Evolutionary conservation across 495 filamentous ascomycete genomes (phyloP), one percentile per base, ranked within the genome.

Genomic region (Alectoria sarmentosa): DNA sequence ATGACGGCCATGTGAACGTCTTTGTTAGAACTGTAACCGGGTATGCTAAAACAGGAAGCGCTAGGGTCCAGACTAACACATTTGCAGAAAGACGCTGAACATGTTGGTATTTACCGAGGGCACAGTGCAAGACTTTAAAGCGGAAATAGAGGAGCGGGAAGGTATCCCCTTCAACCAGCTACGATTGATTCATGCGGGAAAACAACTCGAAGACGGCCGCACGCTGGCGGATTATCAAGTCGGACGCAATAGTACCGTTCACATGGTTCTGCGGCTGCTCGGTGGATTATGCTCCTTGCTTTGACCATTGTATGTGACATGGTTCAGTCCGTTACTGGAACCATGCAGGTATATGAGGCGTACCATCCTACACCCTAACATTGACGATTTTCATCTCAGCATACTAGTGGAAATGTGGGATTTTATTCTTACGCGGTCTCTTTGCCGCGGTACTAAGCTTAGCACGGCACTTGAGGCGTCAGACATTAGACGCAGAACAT

Each of bases 121-220:
- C 36, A 76, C 74, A 6, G 65, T 78, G 36, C 54, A 72, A 10
- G n/a, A 72, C 39, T 1, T 79, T 39, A 76, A 77, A 61, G 2
- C n/a, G 11, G 41, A 57, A n/a, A 59, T 76, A 14, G 32, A 73
- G 46, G 66, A 70, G 13, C 58, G 38, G 38, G 70, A 72, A 34
- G 71, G 69, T 23, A 71, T 72, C 21, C 69, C 72, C 11, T 30
- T 58, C 21, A 60, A 70, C 58, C 58, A 70, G 23, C 68, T 69
- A 65, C 65, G 70, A 15, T 28, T 74, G 6, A 65, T 74, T 49
- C 70, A 48, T 57, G 39, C 21, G 2, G 72, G 92, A 66, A 96
- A 96, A 86, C 92, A 97, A 75, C 86, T 97, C 17, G 91, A 97
- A 75, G 92, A 96, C 74, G 91, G 91, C 56, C 34, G 56, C 28